A percentile compares a stretch with the other conserved stretches of the same genome.
phyloP scores from a whole-genome alignment of 139 green algal species.

The Astrephomene gubernaculifera region DNA sequence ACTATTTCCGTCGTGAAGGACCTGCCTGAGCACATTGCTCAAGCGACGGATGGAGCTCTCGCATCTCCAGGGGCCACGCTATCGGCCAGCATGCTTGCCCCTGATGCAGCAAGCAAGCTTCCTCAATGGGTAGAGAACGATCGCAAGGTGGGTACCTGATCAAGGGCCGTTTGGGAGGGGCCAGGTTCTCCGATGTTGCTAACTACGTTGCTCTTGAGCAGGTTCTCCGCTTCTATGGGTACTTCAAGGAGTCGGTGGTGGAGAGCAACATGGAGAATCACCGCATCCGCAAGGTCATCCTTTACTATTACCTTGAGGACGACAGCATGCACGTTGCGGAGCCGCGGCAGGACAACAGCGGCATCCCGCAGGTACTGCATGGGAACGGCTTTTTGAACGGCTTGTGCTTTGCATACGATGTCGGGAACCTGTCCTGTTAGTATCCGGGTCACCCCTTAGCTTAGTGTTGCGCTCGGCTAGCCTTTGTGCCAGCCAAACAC shows the following conservation, averaged over 20 bases:
- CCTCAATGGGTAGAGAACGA: slow-evolving; percentile 88
- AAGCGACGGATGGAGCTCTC: neutral
- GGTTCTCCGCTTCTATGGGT: slow-evolving; percentile 94
- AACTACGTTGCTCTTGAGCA: slow-evolving; percentile 51
- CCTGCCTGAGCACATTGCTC: neutral
- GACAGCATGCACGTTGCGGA: slow-evolving; percentile 90
- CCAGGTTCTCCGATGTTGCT: too few relatives aligned
- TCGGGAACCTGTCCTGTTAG: too few relatives aligned
- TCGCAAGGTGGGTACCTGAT: slow-evolving; percentile 82
- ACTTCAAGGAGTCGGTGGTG: slow-evolving; percentile 88
- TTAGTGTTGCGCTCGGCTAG: too few relatives aligned
- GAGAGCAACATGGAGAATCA: slow-evolving; percentile 84
- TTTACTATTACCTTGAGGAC: slow-evolving; percentile 94
- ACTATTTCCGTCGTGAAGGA: slow-evolving; percentile 50
- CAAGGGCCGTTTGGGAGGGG: too few relatives aligned
- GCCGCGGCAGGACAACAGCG: slow-evolving; percentile 89
- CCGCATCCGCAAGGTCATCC: slow-evolving; percentile 82
- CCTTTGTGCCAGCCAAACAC: too few relatives aligned
- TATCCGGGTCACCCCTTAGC: too few relatives aligned
- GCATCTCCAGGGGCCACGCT: neutral
- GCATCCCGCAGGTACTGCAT: slow-evolving; percentile 86
- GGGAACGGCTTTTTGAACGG: too few relatives aligned
- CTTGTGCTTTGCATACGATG: too few relatives aligned
- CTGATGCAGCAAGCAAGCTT: slow-evolving; percentile 51
- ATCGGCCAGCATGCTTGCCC: slow-evolving; percentile 17